Evolutionary conservation across 164 flowering plant genomes (phyloP), one percentile per base, ranked within the genome.

Genomic region (Vitis rupestris): DNA sequence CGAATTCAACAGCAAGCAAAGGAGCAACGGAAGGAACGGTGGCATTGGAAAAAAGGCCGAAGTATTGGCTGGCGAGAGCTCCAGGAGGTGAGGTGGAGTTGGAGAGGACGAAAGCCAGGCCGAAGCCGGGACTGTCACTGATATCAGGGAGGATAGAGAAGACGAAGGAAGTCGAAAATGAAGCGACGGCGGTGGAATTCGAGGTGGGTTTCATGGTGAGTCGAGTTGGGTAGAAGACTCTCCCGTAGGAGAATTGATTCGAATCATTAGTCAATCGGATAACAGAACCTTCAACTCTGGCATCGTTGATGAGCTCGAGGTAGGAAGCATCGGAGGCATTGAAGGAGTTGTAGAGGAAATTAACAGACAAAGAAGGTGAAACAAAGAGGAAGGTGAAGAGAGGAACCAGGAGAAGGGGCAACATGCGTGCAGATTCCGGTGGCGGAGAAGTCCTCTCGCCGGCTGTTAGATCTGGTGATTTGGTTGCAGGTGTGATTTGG

Each of bases 1-100:
- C 98, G 70, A 93, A 93, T 56, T 93, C 97, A 53, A 93, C 79
- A 5, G 88, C 98, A 10, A 93, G 62, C 13, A 90, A 85, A 0
- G 97, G 97, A 1, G 81, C 81, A n/a, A 52, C 76, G 16, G 71
- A 0, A 6, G 67, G 73, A 9, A 52, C 65, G 10, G 80, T 78
- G 44, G 85, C 75, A 68, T 76, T 82, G 23, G 87, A 66, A 82
- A 90, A 90, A 12, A 93, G 76, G 2, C 96, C 96, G 30, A 93
- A 85, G 80, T 87, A 90, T 66, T 93, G 98, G 48, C 94, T 80
- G 27, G 93, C 75, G 7, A 89, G 63, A 5, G 90, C 93, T 5
- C 77, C 82, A 4, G 85, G 82, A 0, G 90, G 94, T 1, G 77
- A 71, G 11, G 90, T 89, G 27, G 86, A 73, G 64, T 81, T 79